Base-by-base conservation (phyloP, 164 flowering plant species). In the Protea cynaroides region DNA sequence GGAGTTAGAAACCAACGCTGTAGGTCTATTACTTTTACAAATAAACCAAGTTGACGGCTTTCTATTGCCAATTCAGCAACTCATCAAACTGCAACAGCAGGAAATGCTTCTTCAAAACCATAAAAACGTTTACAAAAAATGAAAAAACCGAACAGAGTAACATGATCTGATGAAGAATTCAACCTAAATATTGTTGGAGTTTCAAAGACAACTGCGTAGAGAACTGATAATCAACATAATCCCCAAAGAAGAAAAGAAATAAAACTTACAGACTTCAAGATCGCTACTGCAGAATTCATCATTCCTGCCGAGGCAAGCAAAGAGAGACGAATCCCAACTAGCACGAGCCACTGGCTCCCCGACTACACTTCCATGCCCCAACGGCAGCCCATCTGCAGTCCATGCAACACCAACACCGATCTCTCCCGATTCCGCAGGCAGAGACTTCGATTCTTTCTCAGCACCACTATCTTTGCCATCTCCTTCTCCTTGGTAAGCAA, bases 201-300 rank as follows among this genome's bases (percentile, higher is more conserved):
- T n/a, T n/a, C n/a, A n/a, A n/a, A n/a, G n/a, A n/a, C n/a, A n/a
- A n/a, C n/a, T n/a, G n/a, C n/a, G n/a, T n/a, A n/a, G n/a, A n/a
- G 8, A 43, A 38, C 44, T 50, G 51, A 34, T 14, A 29, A 25
- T 15, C 15, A 51, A 50, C 1, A 50, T 22, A 62, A 9, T 50
- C 8, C 34, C 55, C 58, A 54, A 50, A 12, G 11, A 56, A 47
- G 14, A n/a, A 46, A 9, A 10, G 25, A 19, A 40, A 40, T 51
- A 69, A 40, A 22, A 87, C 97, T 76, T 71, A 90, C 98, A 93
- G 74, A 93, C 97, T 93, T 90, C 97, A 61, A 93, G 82, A 81
- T 93, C 98, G 83, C 97, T 90, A 86, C 97, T 83, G 70, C 86
- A 90, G 64, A 93, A 93, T 37, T 90, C 88, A 65, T 93, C 98